Conservation (phyloP, 257 asterid genomes). For the Striga asiatica region DNA sequence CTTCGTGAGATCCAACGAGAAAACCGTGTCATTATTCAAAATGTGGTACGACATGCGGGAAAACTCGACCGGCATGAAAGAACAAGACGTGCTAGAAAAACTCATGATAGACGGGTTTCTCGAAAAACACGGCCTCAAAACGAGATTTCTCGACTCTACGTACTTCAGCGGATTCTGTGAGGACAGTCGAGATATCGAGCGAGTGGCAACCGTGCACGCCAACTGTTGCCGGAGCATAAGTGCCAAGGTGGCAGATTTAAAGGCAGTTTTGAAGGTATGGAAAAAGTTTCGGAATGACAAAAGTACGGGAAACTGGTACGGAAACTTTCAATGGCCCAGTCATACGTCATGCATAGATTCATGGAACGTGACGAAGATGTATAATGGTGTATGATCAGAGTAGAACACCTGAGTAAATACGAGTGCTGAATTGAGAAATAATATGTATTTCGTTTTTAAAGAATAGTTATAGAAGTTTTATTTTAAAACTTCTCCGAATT, state of each 20-base stretch:
- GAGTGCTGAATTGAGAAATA: too few species aligned
- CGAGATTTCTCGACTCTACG: conserved; percentile 29
- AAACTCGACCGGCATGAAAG: conserved; percentile 24
- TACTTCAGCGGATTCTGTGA: conserved; percentile 45
- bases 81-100: conserved; percentile 32
- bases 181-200: conserved; percentile 21
- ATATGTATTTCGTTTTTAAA: too few species aligned
- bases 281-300: conserved; percentile 21
- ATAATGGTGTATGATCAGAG: too few species aligned
- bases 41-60: conserved; percentile 28
- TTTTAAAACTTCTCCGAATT: too few species aligned
- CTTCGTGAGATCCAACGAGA: conserved; percentile 37
- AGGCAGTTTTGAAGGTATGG: conserved; percentile 32
- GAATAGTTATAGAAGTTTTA: too few species aligned
- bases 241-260: conserved; percentile 37
- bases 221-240: conserved; percentile 36
- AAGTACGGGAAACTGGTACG: too few species aligned
- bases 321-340: conserved; percentile 30
- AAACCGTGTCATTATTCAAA: conserved; percentile 29
- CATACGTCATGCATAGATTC: conserved; percentile 26
- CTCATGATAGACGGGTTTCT: conserved; percentile 18
- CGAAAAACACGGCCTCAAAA: conserved; percentile 17
- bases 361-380: too few species aligned
- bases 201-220: conserved; percentile 39
- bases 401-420: too few species aligned